Evolutionary conservation across 345 rosid genomes (phyloP).

Genomic region (Aurinia saxatilis): DNA sequence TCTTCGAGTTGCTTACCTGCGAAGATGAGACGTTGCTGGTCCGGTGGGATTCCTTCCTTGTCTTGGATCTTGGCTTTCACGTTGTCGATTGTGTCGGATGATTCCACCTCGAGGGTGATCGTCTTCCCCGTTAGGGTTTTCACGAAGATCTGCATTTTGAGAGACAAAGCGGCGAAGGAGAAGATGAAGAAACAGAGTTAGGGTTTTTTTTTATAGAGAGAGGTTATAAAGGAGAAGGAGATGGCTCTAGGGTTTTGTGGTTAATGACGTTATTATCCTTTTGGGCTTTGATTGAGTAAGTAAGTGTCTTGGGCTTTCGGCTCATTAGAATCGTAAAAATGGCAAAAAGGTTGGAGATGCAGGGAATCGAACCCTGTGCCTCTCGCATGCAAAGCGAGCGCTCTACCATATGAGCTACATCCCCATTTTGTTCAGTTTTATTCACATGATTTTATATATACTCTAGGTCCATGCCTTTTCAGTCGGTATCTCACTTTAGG

Average conservation of each 20-base stretch:
- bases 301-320: background rate
- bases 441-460: too few relatives aligned
- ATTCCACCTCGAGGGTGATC: conserved; percentile 50
- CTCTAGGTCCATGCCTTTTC: too few relatives aligned
- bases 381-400: conserved; percentile 96
- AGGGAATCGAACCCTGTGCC: conserved; percentile 41
- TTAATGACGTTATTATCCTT: conserved; percentile 8
- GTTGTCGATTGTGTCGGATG: too few relatives aligned
- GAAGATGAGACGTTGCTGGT: too few relatives aligned
- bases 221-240: background rate
- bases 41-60: too few relatives aligned
- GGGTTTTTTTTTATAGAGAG: background rate
- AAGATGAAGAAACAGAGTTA: background rate
- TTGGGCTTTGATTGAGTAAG: background rate
- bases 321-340: background rate
- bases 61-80: too few relatives aligned
- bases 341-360: background rate
- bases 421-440: too few relatives aligned
- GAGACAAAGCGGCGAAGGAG: background rate
- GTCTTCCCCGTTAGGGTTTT: conserved; percentile 79
- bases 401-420: conserved; percentile 58
- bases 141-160: conserved; percentile 67
- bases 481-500: too few relatives aligned
- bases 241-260: conserved; percentile 10
- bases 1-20: conserved; percentile 35